Base-by-base conservation (phyloP, 1,284 basidiomycete species). In the Ganoderma boninense region DNA sequence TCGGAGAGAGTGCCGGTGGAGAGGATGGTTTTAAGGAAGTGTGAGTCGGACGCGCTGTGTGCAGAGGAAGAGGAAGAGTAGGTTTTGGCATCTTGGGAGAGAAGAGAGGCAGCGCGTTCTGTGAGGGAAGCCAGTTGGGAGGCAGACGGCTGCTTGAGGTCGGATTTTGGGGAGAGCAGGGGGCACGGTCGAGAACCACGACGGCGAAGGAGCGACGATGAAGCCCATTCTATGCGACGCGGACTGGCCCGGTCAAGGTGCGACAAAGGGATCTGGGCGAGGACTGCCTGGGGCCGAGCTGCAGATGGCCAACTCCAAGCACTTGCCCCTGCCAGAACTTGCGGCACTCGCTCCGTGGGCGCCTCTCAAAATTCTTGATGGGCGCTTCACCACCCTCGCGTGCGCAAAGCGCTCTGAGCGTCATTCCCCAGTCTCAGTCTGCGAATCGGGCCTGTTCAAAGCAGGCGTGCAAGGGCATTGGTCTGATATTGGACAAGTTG, bases 1-100 rank as follows among this genome's bases (percentile, higher is more conserved):
- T 99, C 98, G 32, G 95, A 96, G 26, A 98, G 89, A 1, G 98
- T 99, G 74, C 97, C 97, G 62, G 91, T 91, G 40, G 90, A 86
- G 29, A 97, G 89, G 66, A 98, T 93, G 74, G 94, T 94, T 64
- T 91, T 87, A 66, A 98, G 86, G 83, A 98, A 98, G 5, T 85
- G 86, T 10, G 89, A 87, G 79, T 98, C 96, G 0, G 95, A 90
- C 0, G 90, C 79, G 23, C 83, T 83, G 63, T 78, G 74, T 2
- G 83, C 80, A 26, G 84, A 82, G 20, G 82, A 77, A 20, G 78
- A 76, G 0, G 83, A 79, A 13, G 83, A 79, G 78, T 88, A 90
- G 0, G 83, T 79, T 4, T 79, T 76, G 1, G 86, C 82, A 54
- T 92, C 91, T 0, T 82, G 76, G 2, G 84, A 79, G 72, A 92